phyloP scores from a whole-genome alignment of 495 filamentous ascomycete species.

The Neurospora sp. region DNA sequence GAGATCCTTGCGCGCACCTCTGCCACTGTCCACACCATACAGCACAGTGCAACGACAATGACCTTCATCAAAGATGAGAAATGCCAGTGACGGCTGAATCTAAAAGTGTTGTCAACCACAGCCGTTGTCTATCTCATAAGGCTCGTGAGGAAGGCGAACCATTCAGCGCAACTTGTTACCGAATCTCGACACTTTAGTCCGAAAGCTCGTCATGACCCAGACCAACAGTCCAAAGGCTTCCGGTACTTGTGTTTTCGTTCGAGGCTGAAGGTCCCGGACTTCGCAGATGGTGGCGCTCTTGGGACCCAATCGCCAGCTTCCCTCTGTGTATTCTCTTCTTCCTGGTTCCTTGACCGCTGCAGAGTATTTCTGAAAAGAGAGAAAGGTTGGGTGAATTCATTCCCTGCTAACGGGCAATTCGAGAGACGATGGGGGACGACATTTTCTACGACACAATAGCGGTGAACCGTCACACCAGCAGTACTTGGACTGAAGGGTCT shows the following conservation, averaged over 20 bases:
- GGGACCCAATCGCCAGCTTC: not conserved
- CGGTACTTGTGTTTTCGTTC: not conserved
- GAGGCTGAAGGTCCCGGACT: not conserved
- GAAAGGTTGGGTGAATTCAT: not conserved
- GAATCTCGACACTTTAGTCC: not conserved
- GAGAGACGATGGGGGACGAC: not conserved
- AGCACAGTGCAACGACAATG: not conserved
- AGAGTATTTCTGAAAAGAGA: not conserved
- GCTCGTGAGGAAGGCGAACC: not conserved
- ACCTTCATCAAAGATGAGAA: not conserved
- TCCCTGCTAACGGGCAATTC: not conserved
- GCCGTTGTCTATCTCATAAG: not conserved
- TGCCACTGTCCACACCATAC: not conserved
- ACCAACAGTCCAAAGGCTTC: not conserved
- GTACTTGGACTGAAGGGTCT: not conserved
- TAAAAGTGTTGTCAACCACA: not conserved
- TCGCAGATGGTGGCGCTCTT: not conserved
- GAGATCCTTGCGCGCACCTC: not conserved
- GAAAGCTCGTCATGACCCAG: not conserved
- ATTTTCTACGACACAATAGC: not conserved
- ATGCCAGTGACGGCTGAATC: not conserved
- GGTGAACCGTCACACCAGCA: not conserved
- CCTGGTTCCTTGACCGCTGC: not conserved
- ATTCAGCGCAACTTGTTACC: not conserved
- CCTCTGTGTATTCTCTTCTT: not conserved